phyloP scores from a whole-genome alignment of 2,329 filamentous ascomycete species.

The Fusarium veterinarium region DNA sequence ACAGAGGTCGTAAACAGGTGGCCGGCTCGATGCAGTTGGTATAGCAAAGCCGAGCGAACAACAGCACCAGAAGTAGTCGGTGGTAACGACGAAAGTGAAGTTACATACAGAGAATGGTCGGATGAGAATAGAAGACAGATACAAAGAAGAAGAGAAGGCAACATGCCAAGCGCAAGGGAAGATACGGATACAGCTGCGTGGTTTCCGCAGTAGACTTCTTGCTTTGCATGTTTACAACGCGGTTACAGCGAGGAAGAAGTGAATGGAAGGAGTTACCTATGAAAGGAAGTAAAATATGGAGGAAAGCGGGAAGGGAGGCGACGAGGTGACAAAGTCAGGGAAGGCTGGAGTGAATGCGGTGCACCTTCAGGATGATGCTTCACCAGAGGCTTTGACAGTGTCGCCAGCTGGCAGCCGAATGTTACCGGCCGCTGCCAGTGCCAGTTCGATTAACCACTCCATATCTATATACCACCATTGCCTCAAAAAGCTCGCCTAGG shows the following conservation, averaged over 20 bases:
- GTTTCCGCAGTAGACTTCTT: slow-evolving; percentile 28
- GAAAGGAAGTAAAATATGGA: not conserved
- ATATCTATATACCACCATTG: not conserved
- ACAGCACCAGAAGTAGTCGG: not conserved
- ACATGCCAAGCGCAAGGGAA: slow-evolving; percentile 18
- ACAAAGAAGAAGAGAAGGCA: slow-evolving; percentile 4
- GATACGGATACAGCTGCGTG: slow-evolving; percentile 19
- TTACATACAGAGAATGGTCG: slow-evolving; percentile 4
- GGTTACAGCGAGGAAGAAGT: slow-evolving; percentile 16
- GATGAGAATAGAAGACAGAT: not conserved
- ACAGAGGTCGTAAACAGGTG: slow-evolving; percentile 29
- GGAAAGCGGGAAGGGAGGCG: not conserved
- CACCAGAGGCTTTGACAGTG: slow-evolving; percentile 28
- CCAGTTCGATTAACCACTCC: not conserved
- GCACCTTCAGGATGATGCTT: slow-evolving; percentile 27
- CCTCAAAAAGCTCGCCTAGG: not conserved
- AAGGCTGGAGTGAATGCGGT: slow-evolving; percentile 22
- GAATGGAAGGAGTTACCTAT: not conserved
- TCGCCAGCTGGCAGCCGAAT: slow-evolving; percentile 34
- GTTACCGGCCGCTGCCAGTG: slow-evolving; percentile 14
- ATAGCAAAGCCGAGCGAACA: slow-evolving; percentile 12
- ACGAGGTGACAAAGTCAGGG: slow-evolving; percentile 14
- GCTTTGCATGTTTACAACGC: slow-evolving; percentile 26
- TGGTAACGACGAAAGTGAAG: not conserved
- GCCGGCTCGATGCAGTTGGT: slow-evolving; percentile 10